Evolutionary conservation across 495 filamentous ascomycete genomes (phyloP), one percentile per base, ranked within the genome.

Genomic region (Aspergillus coremiiformis): DNA sequence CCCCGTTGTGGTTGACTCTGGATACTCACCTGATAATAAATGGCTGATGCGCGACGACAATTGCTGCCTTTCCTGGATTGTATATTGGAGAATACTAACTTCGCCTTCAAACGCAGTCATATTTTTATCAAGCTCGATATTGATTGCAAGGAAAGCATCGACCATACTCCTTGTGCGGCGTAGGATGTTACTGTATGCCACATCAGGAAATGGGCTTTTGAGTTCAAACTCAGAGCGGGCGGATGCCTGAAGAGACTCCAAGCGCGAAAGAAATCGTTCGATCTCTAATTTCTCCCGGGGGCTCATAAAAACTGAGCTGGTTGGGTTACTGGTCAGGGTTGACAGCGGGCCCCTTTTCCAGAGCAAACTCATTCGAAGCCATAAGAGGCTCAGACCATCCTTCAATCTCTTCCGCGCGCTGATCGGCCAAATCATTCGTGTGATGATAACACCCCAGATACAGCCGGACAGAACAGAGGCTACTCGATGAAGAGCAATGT

Each of bases 271-370:
- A 55, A 79, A 81, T 23, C 78, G 69, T 50, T 86, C 82, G 30
- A 86, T 67, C 35, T 79, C 71, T 9, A 87, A 77, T 64, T 92
- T 89, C 66, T 97, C 93, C 14, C 84, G 78, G 1, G 89, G 78
- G 55, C 83, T 84, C 77, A 95, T 86, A 64, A 95, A 96, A 17
- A 82, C 73, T 9, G 70, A 68, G 46, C 75, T 63, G 39, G 68
- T 66, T 15, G 69, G 71, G 11, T 50, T 55, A 32, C 80, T 76
- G 1, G 88, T 75, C 24, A 94, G 78, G 12, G 78, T 79, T 1
- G 85, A 83, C 14, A 98, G 73, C 0, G 93, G 93, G n/a, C 93
- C 90, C n/a, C 88, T 82, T 64, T 87, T 90, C 93, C 93, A 98
- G 49, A 96, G 87, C 15, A 97, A 74, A n/a, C 86, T 86, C 87